phyloP scores from a whole-genome alignment of 2,329 filamentous ascomycete species.

The Xylariaceae sp. region DNA sequence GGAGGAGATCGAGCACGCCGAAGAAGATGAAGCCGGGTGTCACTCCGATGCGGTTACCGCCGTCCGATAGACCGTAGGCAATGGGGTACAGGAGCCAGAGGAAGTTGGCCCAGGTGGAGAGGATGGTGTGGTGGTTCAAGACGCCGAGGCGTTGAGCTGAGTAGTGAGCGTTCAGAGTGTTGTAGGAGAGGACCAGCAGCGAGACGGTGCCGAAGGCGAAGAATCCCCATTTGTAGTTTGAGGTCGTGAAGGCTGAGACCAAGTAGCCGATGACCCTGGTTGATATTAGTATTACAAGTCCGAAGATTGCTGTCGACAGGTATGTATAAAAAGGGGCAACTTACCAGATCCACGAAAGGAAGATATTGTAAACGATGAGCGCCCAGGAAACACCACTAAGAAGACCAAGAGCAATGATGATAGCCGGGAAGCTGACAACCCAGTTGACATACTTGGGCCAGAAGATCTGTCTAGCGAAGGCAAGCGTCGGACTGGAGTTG shows the following conservation, averaged over 20 bases:
- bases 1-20: constrained; percentile 47
- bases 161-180: constrained; percentile 38
- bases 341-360: constrained; percentile 45
- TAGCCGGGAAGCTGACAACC: constrained; percentile 44
- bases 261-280: constrained; percentile 45
- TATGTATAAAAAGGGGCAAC: constrained; percentile 1
- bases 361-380: constrained; percentile 47
- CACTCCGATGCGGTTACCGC: constrained; percentile 46
- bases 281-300: background rate
- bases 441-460: constrained; percentile 52
- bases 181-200: constrained; percentile 42
- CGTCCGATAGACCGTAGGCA: constrained; percentile 48
- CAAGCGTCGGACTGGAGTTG: constrained; percentile 30
- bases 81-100: constrained; percentile 52
- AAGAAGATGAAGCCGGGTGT: constrained; percentile 47
- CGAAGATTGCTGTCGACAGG: no score
- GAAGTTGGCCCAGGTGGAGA: constrained; percentile 45
- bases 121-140: constrained; percentile 40
- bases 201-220: constrained; percentile 47
- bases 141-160: constrained; percentile 40
- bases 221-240: constrained; percentile 55
- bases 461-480: constrained; percentile 45
- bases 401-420: constrained; percentile 44
- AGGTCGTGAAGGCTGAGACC: constrained; percentile 42
- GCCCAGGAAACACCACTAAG: constrained; percentile 51